Conservation (phyloP, 2,329 filamentous ascomycete species). For the Penicillium sp. region DNA sequence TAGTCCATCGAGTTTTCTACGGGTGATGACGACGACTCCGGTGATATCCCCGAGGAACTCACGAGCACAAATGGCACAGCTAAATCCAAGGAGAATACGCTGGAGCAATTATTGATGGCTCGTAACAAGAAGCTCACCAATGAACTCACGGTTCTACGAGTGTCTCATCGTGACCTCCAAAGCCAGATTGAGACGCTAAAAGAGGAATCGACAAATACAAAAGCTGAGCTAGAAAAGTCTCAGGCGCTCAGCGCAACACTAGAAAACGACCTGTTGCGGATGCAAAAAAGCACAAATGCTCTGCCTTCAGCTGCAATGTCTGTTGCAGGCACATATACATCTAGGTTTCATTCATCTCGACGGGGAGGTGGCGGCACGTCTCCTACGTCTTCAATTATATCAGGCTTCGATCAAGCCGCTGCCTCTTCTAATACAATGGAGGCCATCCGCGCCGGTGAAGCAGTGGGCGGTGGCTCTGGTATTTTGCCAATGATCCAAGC, state of each 20-base stretch:
- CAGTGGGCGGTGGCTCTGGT: constrained; percentile 71
- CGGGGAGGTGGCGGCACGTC: constrained; percentile 68
- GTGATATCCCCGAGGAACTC: constrained; percentile 37
- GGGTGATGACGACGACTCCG: constrained; percentile 66
- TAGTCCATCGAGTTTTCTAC: constrained; percentile 92
- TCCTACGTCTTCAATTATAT: constrained; percentile 96
- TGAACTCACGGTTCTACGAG: constrained; percentile 84
- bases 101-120: constrained; percentile 86
- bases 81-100: constrained; percentile 68
- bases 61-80: constrained; percentile 44
- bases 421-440: constrained; percentile 51
- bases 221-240: constrained; percentile 79
- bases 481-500: constrained; percentile 98
- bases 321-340: constrained; percentile 85
- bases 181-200: constrained; percentile 73
- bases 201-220: constrained; percentile 76
- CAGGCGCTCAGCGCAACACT: constrained; percentile 81
- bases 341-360: constrained; percentile 69
- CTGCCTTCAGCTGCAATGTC: constrained; percentile 85
- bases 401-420: constrained; percentile 76
- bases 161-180: constrained; percentile 91
- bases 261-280: constrained; percentile 82
- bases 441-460: constrained; percentile 60
- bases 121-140: constrained; percentile 96
- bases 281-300: constrained; percentile 79